phyloP scores from a whole-genome alignment of 2,329 filamentous ascomycete genomes.

The Fusarium sp. region DNA sequence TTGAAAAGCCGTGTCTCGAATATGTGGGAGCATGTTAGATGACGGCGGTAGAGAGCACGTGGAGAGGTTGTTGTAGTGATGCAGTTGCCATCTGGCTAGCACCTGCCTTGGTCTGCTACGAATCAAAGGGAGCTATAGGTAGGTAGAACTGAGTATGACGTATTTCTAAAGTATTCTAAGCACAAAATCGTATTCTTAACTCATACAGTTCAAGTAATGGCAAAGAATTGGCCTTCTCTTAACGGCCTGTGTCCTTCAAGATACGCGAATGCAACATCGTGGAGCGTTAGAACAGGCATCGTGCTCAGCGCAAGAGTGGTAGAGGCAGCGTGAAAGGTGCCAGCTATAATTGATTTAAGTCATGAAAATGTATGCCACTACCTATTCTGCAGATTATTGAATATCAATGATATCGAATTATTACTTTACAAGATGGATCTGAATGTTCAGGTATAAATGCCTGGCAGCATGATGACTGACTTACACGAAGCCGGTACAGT shows the following conservation, averaged over 20 bases:
- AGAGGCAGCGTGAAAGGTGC: no score
- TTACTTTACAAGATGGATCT: neutral
- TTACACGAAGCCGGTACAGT: constrained; percentile 13
- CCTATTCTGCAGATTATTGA: no score
- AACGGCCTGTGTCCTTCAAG: neutral
- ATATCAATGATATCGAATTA: neutral
- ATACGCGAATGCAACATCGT: constrained; percentile 9
- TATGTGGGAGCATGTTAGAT: neutral
- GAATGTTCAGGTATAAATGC: no score
- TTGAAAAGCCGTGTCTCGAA: neutral
- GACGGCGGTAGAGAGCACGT: neutral
- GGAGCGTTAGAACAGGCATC: neutral
- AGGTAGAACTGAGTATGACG: no score
- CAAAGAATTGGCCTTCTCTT: no score
- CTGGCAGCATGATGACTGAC: constrained; percentile 4
- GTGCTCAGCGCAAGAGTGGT: no score
- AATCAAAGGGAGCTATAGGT: no score
- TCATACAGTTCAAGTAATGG: no score
- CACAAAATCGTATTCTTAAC: no score
- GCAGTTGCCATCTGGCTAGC: constrained; percentile 2
- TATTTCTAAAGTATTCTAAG: no score
- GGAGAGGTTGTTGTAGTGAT: neutral
- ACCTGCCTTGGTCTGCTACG: neutral
- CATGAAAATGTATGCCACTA: no score
- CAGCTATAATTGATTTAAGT: no score